Conservation (phyloP, 345 rosid genomes). For the Barbarea vulgaris region DNA sequence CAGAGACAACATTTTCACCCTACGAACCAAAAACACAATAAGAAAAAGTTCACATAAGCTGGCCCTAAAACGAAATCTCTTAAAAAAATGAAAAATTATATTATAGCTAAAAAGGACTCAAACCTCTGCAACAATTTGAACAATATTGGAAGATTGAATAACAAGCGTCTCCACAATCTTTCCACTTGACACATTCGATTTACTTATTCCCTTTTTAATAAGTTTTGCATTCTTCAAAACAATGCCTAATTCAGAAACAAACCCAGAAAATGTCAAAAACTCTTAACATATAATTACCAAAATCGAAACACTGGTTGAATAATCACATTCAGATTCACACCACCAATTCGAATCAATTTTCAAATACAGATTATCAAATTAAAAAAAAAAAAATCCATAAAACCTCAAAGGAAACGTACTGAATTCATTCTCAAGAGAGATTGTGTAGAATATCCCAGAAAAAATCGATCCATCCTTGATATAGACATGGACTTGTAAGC, state of each 20-base stretch:
- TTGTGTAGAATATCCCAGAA: slow-evolving; percentile 81
- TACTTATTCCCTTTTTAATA: slow-evolving; percentile 68
- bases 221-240: slow-evolving; percentile 82
- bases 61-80: slow-evolving; percentile 11
- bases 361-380: background rate
- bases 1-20: slow-evolving; percentile 56
- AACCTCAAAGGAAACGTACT: slow-evolving; percentile 42
- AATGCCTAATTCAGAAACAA: slow-evolving; percentile 54
- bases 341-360: background rate
- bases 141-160: slow-evolving; percentile 64
- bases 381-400: background rate
- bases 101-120: slow-evolving; percentile 22
- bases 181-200: slow-evolving; percentile 59
- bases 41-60: slow-evolving; percentile 10
- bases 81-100: background rate
- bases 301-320: background rate
- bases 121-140: slow-evolving; percentile 82
- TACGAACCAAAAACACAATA: slow-evolving; percentile 28
- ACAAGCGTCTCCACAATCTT: slow-evolving; percentile 59
- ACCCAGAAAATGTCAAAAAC: slow-evolving; percentile 2
- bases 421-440: slow-evolving; percentile 62
- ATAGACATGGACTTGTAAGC: slow-evolving; percentile 74
- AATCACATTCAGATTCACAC: background rate
- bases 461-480: slow-evolving; percentile 76
- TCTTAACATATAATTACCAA: background rate